A percentile compares a stretch with the other conserved stretches of the same genome.
Evolutionary conservation across 208 protist species (phyloP).

Genomic region (Wallacemonas collosoma): DNA sequence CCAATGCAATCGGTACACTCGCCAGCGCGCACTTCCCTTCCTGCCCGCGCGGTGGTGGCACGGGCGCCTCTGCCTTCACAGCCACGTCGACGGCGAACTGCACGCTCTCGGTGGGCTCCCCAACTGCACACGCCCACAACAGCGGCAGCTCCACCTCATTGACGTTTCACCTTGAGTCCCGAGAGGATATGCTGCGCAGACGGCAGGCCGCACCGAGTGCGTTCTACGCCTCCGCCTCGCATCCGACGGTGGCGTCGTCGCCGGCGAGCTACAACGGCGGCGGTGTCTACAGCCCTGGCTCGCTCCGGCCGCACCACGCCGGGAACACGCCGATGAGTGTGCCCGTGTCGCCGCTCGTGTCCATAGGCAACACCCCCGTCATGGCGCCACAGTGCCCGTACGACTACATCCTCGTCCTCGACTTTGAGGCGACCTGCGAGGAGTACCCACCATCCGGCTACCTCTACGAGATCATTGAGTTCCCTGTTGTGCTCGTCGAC

Average conservation of each 20-base stretch:
- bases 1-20: conserved; percentile 6
- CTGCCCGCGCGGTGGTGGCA: background rate
- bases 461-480: conserved; percentile 97
- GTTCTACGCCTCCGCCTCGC: conserved; percentile 50
- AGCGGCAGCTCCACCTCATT: conserved; percentile 24
- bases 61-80: conserved; percentile 27
- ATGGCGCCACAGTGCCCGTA: conserved; percentile 57
- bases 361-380: conserved; percentile 32
- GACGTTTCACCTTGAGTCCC: conserved; percentile 71
- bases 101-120: conserved; percentile 6
- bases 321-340: conserved; percentile 27
- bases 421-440: conserved; percentile 94
- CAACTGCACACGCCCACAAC: conserved; percentile 16
- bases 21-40: conserved; percentile 11
- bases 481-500: conserved; percentile 92
- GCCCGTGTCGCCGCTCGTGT: conserved; percentile 52
- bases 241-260: conserved; percentile 36
- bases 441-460: conserved; percentile 65
- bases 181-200: conserved; percentile 86
- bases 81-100: conserved; percentile 17
- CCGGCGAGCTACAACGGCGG: conserved; percentile 27
- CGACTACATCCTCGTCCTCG: conserved; percentile 91
- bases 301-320: conserved; percentile 3
- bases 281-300: conserved; percentile 8
- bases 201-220: conserved; percentile 62